Base-by-base conservation (phyloP, 306 rosid species). In the Cercis canadensis region DNA sequence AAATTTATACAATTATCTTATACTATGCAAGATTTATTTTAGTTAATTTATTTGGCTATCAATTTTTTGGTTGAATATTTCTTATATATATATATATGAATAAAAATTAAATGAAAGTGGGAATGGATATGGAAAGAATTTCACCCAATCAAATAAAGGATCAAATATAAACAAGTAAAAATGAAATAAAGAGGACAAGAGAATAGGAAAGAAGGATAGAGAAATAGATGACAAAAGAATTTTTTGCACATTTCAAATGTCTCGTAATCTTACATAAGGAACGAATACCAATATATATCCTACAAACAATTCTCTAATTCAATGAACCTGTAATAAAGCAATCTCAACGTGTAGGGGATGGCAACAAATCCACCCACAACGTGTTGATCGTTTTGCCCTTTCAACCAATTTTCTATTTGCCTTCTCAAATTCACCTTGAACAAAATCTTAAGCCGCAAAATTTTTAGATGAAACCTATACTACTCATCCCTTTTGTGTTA, bases 171-270 rank as follows among this genome's bases (percentile, higher is more conserved):
- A n/a, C n/a, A n/a, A n/a, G n/a, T n/a, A n/a, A n/a, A n/a, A n/a
- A n/a, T n/a, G n/a, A n/a, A n/a, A n/a, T n/a, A n/a, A n/a, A n/a
- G n/a, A n/a, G n/a, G n/a, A n/a, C n/a, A n/a, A n/a, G 36, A 34
- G 19, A 70, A 11, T 2, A n/a, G n/a, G n/a, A n/a, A n/a, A 36
- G 49, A 46, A 18, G 62, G 57, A 76, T 16, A 49, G 56, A 47
- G 47, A 59, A 9, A 40, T 15, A 39, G 60, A 53, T 72, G 53
- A 62, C 73, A 83, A 85, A 75, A n/a, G n/a, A 85, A 86, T 82
- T 80, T 76, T 84, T 86, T 90, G 96, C 97, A 91, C 95, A 89
- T 87, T 86, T 83, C 75, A 81, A 86, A 84, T 81, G 89, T 80
- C 76, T 83, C n/a, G 74, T 62, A 82, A 81, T 83, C 67, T 76